A percentile compares a stretch with the other conserved stretches of the same genome.
Evolutionary conservation across 106 monocot species (phyloP).

Genomic region (Dendrobium nobile): DNA sequence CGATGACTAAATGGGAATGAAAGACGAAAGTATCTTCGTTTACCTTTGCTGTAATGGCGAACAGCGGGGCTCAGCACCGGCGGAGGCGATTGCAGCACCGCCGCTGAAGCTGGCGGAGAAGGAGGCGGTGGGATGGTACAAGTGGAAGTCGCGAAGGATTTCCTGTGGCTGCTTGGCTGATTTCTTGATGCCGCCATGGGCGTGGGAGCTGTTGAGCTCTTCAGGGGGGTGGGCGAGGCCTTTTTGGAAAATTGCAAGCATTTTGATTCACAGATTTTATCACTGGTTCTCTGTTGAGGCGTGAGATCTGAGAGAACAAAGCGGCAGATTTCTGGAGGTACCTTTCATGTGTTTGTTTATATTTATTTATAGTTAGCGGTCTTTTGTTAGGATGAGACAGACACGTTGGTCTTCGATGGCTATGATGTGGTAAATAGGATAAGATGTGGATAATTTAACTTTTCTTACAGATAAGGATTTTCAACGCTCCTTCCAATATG

Average conservation of each 20-base stretch:
- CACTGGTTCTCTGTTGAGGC: background rate
- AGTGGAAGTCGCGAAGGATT: conserved; percentile 54
- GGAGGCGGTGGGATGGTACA: conserved; percentile 28
- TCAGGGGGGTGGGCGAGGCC: conserved; percentile 62
- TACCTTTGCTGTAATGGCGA: conserved; percentile 33
- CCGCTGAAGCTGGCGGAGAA: conserved; percentile 57
- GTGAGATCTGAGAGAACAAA: background rate
- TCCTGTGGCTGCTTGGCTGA: conserved; percentile 56
- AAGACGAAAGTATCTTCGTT: background rate
- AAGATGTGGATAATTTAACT: no score
- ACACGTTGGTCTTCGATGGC: background rate
- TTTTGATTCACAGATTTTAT: conserved; percentile 8
- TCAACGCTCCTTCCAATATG: no score
- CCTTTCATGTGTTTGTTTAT: no score
- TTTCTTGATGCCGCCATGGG: conserved; percentile 1
- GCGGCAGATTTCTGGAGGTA: background rate
- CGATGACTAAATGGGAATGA: no score
- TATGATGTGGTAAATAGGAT: no score
- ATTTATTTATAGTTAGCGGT: background rate
- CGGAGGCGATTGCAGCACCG: conserved; percentile 59
- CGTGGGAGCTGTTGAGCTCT: conserved; percentile 72
- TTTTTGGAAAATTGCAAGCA: conserved; percentile 80
- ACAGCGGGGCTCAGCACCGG: conserved; percentile 11
- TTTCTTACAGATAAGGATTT: background rate
- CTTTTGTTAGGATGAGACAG: background rate